These are phyloP conservation scores for Fusarium poae DNA, from an alignment of 2,329 filamentous ascomycete species.

Conservation along the genomic window DNA sequence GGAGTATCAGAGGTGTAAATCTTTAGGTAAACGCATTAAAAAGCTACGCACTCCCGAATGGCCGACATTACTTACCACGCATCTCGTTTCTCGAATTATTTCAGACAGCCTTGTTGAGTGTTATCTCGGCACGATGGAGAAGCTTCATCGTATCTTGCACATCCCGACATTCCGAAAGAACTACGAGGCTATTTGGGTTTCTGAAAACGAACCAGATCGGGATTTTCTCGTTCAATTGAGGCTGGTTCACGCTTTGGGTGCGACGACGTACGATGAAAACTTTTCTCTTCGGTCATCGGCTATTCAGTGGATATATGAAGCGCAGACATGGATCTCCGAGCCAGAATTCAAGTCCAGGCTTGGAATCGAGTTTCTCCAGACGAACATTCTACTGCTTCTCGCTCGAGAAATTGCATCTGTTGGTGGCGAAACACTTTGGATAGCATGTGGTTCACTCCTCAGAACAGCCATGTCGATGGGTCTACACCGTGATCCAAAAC, in stretches of 20 bases:
- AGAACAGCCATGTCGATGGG: slow-evolving; percentile 64
- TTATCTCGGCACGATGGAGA: slow-evolving; percentile 64
- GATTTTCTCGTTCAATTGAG: slow-evolving; percentile 69
- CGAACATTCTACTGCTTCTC: slow-evolving; percentile 58
- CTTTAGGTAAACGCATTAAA: slow-evolving; percentile 66
- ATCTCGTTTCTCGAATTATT: slow-evolving; percentile 62
- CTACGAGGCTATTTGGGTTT: slow-evolving; percentile 65
- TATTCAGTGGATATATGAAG: slow-evolving; percentile 69
- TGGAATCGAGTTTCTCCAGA: slow-evolving; percentile 65
- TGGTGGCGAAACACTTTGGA: slow-evolving; percentile 63
- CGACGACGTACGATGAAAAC: slow-evolving; percentile 61
- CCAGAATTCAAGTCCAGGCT: slow-evolving; percentile 67
- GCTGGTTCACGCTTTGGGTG: slow-evolving; percentile 69
- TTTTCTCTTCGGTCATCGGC: slow-evolving; percentile 65
- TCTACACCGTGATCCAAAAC: slow-evolving; percentile 62
- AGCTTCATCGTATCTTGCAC: slow-evolving; percentile 64
- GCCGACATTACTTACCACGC: slow-evolving; percentile 57
- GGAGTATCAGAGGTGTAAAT: slow-evolving; percentile 65
- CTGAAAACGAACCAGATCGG: slow-evolving; percentile 49
- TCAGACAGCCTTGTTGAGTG: slow-evolving; percentile 62
- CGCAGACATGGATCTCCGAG: slow-evolving; percentile 65
- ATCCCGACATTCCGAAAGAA: slow-evolving; percentile 62
- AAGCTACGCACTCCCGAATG: slow-evolving; percentile 60
- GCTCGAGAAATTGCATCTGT: slow-evolving; percentile 56
- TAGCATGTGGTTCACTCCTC: slow-evolving; percentile 59